Base-by-base conservation (phyloP, 2,329 filamentous ascomycete species). In the Claviceps sp. region DNA sequence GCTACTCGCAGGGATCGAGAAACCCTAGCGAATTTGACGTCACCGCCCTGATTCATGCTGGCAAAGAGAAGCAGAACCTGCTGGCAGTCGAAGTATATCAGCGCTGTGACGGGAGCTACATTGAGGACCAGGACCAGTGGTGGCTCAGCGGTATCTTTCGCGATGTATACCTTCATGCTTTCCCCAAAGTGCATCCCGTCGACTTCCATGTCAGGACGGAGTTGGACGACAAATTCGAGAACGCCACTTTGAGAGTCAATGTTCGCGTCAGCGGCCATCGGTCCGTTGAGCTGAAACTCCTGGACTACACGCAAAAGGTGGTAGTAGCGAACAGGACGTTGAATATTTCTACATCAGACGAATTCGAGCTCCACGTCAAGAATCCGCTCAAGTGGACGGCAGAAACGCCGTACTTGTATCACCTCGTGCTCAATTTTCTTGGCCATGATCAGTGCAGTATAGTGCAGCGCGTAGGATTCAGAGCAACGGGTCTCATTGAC, bases 1-100 rank as follows among this genome's bases (percentile, higher is more conserved):
- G 85, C 1, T 89, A 89, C 60, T 81, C 79, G 1, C 84, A 89
- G 61, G 85, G 85, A 1, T 80, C 81, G 4, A 73, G 85, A 20
- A 88, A 89, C 55, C 80, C 85, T 0, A 78, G 78, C 30, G 85
- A 89, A 56, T 89, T 88, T 56, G 85, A 89, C 56, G 72, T 89
- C 5, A 81, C 82, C 0, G 57, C 67, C 0, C 65, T 72, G 36
- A 66, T 87, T 1, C 62, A 67, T 1, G 42, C 65, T 2, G 61
- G 66, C 1, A 63, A 64, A 1, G 65, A 71, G 46, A 87, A 86
- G 55, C 70, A 68, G 1, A 87, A 86, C 55, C 70, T 68, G 1
- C 63, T 89, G 2, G 76, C 76, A 2, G 82, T 88, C 0, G 74
- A 80, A 49, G 84, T 88, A 0, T 88, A 88, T 55, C 83, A 88